Evolutionary conservation across 768 basidiomycete genomes (phyloP).

Genomic region (Rhodocollybia butyracea): DNA sequence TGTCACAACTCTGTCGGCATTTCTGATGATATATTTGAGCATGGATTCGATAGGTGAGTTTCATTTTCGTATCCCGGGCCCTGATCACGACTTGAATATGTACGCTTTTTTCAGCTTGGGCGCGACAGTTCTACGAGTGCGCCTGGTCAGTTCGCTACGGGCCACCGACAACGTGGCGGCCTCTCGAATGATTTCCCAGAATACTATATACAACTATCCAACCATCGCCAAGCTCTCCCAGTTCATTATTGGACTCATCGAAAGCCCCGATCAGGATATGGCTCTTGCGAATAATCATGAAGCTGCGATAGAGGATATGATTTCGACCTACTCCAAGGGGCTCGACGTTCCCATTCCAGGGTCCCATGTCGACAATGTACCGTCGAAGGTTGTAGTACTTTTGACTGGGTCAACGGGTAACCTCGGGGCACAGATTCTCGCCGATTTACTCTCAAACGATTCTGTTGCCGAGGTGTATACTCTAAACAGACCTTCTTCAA

Average conservation of each 20-base stretch:
- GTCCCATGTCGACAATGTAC: slow-evolving; percentile 6
- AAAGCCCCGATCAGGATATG: neutral
- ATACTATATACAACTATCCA: slow-evolving; percentile 24
- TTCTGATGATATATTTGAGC: slow-evolving; percentile 23
- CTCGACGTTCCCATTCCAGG: neutral
- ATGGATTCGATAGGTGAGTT: slow-evolving; percentile 23
- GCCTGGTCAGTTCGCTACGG: slow-evolving; percentile 28
- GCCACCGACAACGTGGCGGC: slow-evolving; percentile 14
- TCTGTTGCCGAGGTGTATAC: slow-evolving; percentile 17
- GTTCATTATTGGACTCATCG: slow-evolving; percentile 14
- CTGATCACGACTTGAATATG: slow-evolving; percentile 8
- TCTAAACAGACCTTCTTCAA: slow-evolving; percentile 10
- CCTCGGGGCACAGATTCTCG: slow-evolving; percentile 35
- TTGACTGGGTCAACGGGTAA: slow-evolving; percentile 39
- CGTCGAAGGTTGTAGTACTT: slow-evolving; percentile 20
- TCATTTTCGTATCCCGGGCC: neutral
- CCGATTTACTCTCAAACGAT: slow-evolving; percentile 19
- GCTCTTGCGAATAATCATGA: slow-evolving; percentile 9
- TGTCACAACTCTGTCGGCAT: slow-evolving; percentile 13
- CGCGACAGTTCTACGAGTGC: slow-evolving; percentile 25
- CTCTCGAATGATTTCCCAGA: slow-evolving; percentile 11
- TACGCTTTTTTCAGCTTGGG: slow-evolving; percentile 15
- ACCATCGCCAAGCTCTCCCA: slow-evolving; percentile 21
- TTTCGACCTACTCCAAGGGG: slow-evolving; percentile 33
- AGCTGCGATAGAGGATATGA: slow-evolving; percentile 31